Evolutionary conservation across 306 rosid genomes (phyloP).

Genomic region (Styphnolobium japonicum): DNA sequence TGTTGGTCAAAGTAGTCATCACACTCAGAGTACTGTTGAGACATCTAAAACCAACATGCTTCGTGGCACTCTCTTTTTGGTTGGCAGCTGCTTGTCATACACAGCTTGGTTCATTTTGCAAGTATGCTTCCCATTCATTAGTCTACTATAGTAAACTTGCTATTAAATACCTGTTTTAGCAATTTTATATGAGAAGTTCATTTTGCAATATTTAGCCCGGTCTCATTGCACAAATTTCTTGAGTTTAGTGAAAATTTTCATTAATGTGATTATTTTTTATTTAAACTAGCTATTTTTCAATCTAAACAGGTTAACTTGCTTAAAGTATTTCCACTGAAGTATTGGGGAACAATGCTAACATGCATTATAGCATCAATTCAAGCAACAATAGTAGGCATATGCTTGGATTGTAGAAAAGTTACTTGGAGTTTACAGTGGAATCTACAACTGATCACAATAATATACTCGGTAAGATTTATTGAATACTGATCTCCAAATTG

Average conservation of each 20-base stretch:
- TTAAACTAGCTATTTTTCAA: too few species aligned
- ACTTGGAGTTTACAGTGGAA: constrained; percentile 63
- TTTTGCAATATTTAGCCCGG: not conserved
- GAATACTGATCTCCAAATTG: not conserved
- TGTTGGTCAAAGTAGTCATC: constrained; percentile 27
- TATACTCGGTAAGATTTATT: constrained; percentile 52
- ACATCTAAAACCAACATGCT: constrained; percentile 33
- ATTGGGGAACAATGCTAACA: constrained; percentile 49
- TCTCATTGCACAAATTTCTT: not conserved
- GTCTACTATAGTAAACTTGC: not conserved
- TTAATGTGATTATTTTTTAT: too few species aligned
- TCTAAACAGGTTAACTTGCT: constrained; percentile 47
- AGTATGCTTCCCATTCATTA: constrained; percentile 4
- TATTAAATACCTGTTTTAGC: not conserved
- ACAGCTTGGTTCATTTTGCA: constrained; percentile 44
- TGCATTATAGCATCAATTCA: constrained; percentile 59
- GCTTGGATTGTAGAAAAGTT: constrained; percentile 35
- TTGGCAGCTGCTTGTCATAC: constrained; percentile 48
- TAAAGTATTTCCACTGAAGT: constrained; percentile 50
- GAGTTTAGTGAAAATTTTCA: not conserved
- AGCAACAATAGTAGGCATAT: constrained; percentile 39
- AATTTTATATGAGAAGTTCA: not conserved
- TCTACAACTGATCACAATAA: constrained; percentile 54
- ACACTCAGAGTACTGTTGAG: not conserved
- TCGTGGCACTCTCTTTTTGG: constrained; percentile 48